Percentiles rank a stretch among this genome's conserved stretches.
These are phyloP conservation scores for Fusarium sterilihyphosum DNA, from an alignment of 2,329 filamentous ascomycete species.

Conservation along the genomic window DNA sequence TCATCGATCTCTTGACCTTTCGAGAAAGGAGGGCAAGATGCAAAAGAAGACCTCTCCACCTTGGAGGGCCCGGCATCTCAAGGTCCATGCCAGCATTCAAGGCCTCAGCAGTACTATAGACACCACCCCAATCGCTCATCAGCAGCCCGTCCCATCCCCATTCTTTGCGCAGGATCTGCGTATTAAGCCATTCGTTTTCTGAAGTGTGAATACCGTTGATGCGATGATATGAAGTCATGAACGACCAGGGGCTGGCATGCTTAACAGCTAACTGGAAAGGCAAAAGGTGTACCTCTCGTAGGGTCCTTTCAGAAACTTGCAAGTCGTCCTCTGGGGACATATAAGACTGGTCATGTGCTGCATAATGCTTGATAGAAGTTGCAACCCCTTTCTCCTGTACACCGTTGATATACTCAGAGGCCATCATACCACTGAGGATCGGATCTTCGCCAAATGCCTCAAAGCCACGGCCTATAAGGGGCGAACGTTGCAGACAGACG, in stretches of 20 bases:
- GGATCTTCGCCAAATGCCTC: constrained; percentile 55
- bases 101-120: constrained; percentile 40
- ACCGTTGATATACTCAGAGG: constrained; percentile 45
- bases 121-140: constrained; percentile 49
- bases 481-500: constrained; percentile 53
- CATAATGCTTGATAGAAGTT: constrained; percentile 54
- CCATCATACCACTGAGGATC: constrained; percentile 50
- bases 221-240: constrained; percentile 44
- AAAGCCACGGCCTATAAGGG: constrained; percentile 53
- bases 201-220: constrained; percentile 52
- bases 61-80: constrained; percentile 48
- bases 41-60: no score
- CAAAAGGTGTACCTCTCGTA: constrained; percentile 40
- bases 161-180: constrained; percentile 49
- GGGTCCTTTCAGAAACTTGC: constrained; percentile 4
- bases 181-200: constrained; percentile 18
- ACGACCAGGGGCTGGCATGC: constrained; percentile 48
- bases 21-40: no score
- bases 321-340: constrained; percentile 29
- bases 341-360: constrained; percentile 49
- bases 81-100: constrained; percentile 42
- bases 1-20: no score
- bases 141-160: constrained; percentile 49
- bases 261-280: constrained; percentile 51
- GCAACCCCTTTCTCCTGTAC: constrained; percentile 50